Conservation (phyloP, 2,329 filamentous ascomycete genomes). For the Acrocalymma vagum region DNA sequence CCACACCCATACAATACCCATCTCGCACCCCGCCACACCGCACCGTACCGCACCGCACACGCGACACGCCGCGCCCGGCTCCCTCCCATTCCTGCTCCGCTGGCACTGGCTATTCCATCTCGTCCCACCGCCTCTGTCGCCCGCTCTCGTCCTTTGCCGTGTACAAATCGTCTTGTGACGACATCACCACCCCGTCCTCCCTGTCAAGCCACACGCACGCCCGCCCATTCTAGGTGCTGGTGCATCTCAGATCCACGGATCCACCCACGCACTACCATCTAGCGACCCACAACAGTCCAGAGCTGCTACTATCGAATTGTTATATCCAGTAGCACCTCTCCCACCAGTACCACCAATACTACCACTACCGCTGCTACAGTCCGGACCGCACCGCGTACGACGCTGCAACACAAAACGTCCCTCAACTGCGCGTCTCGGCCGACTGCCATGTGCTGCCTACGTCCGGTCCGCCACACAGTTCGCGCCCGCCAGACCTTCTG, state of each 20-base stretch:
- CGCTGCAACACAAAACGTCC: background rate
- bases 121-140: conserved; percentile 5
- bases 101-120: background rate
- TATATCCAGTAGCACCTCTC: conserved; percentile 4
- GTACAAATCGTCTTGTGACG: conserved; percentile 16
- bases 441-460: conserved; percentile 40
- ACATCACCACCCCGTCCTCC: conserved; percentile 4
- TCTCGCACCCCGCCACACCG: conserved; percentile 1
- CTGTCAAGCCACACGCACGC: conserved; percentile 5
- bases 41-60: conserved; percentile 1
- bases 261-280: too few species aligned
- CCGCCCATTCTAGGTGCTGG: too few species aligned
- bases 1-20: background rate
- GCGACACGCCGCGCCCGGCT: background rate
- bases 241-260: too few species aligned
- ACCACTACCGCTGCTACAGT: too few species aligned
- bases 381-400: conserved; percentile 1
- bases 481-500: conserved; percentile 28
- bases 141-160: conserved; percentile 4
- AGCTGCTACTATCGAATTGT: too few species aligned
- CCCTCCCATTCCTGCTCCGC: background rate
- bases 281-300: too few species aligned
- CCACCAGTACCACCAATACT: background rate
- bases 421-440: conserved; percentile 3
- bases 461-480: conserved; percentile 21